A percentile compares a stretch with the other conserved stretches of the same genome.
These are phyloP conservation scores for Taiozyma sp. DNA, from an alignment of 1,139 yeast species.

Conservation along the genomic window DNA sequence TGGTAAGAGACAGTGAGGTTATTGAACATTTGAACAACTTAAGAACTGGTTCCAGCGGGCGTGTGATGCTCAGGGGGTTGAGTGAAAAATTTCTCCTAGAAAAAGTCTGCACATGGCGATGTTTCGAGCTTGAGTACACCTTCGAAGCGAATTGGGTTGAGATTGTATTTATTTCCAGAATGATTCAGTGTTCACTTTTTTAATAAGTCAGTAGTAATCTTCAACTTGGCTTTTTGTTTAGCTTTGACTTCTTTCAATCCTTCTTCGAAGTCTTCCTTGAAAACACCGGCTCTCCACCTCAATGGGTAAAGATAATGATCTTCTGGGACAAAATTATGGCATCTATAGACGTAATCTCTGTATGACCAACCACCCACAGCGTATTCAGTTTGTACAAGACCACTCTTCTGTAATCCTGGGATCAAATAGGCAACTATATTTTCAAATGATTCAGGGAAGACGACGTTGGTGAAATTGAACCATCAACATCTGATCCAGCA, in stretches of 20 bases:
- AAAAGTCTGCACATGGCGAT: too few species aligned
- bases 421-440: conserved; percentile 8
- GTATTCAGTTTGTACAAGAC: conserved; percentile 8
- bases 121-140: too few species aligned
- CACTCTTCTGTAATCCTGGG: conserved; percentile 9
- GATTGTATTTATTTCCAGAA: too few species aligned
- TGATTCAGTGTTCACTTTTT: not conserved
- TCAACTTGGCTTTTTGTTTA: not conserved
- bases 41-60: too few species aligned
- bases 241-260: not conserved
- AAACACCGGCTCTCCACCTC: conserved; percentile 8
- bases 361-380: conserved; percentile 9
- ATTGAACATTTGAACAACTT: too few species aligned
- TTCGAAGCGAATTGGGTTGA: too few species aligned
- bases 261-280: conserved; percentile 9
- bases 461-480: conserved; percentile 8
- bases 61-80: too few species aligned
- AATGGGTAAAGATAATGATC: conserved; percentile 6
- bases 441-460: conserved; percentile 8
- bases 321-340: conserved; percentile 6
- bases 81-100: too few species aligned
- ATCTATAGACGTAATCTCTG: conserved; percentile 8
- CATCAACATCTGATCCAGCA: conserved; percentile 7
- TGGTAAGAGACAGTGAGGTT: too few species aligned
- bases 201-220: conserved; percentile 2